These are phyloP conservation scores for Delphinella strobiligena DNA, from an alignment of 2,329 filamentous ascomycete species.

Conservation along the genomic window DNA sequence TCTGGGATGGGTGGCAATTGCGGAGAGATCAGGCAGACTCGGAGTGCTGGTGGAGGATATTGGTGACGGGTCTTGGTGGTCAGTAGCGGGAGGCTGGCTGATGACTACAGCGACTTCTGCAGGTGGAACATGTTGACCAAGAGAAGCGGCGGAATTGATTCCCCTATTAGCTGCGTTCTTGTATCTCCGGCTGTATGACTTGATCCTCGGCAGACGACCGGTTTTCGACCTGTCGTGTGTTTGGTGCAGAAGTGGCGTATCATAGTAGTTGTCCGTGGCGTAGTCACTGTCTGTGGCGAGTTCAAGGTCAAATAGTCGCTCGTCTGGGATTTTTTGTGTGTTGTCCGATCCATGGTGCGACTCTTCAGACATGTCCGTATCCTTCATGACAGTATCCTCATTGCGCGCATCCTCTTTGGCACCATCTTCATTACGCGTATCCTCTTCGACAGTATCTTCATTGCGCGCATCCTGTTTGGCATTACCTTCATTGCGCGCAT, in stretches of 20 bases:
- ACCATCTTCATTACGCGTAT: conserved; percentile 4
- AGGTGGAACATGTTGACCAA: too few species aligned
- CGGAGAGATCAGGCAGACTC: not conserved
- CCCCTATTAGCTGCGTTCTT: not conserved
- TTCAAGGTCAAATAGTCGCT: not conserved
- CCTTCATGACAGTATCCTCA: conserved; percentile 4
- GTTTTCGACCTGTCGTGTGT: conserved; percentile 1
- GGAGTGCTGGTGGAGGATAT: not conserved
- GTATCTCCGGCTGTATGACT: not conserved
- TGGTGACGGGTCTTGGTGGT: too few species aligned
- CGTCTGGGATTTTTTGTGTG: not conserved
- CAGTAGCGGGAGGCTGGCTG: too few species aligned
- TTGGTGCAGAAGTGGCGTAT: not conserved
- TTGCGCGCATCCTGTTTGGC: not conserved
- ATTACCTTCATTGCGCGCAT: conserved; percentile 4
- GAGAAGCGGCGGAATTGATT: too few species aligned
- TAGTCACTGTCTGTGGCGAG: too few species aligned
- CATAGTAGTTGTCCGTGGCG: too few species aligned
- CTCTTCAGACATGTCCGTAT: conserved; percentile 2
- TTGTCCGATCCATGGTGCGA: not conserved
- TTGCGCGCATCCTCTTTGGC: not conserved
- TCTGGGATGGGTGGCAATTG: too few species aligned
- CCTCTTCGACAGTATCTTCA: conserved; percentile 1
- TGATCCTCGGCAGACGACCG: not conserved
- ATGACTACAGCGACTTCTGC: too few species aligned